A percentile compares a stretch with the other conserved stretches of the same genome.
These are phyloP conservation scores for Scalesia atractyloides DNA, from an alignment of 129 eudicot genomes.

Conservation along the genomic window DNA sequence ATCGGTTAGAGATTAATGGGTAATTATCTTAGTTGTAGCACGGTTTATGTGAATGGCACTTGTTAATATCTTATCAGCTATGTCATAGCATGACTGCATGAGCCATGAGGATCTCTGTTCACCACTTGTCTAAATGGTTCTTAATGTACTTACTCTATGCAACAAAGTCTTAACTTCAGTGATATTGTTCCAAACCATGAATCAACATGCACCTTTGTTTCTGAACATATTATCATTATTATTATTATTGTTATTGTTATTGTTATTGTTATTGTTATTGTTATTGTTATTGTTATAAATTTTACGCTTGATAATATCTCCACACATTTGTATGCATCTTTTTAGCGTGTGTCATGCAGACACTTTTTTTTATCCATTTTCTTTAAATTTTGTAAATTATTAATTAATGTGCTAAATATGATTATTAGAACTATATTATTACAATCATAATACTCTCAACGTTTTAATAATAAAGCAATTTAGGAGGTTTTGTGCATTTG, in stretches of 20 bases:
- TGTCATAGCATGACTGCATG: not conserved
- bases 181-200: not conserved
- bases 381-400: not conserved
- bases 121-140: not conserved
- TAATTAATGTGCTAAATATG: slow-evolving; percentile 3
- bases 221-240: not conserved
- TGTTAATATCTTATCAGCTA: not conserved
- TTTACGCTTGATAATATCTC: not conserved
- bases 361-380: not conserved
- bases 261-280: too few species aligned
- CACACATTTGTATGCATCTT: not conserved
- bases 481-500: not conserved
- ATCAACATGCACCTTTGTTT: not conserved
- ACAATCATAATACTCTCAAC: not conserved
- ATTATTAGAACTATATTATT: not conserved
- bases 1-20: not conserved
- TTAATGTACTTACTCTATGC: not conserved
- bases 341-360: not conserved
- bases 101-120: not conserved
- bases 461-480: not conserved
- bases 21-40: not conserved
- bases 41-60: not conserved
- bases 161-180: not conserved
- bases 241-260: too few species aligned
- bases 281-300: too few species aligned